Conservation (phyloP, 768 basidiomycete genomes). For the Cytidiella melzeri region DNA sequence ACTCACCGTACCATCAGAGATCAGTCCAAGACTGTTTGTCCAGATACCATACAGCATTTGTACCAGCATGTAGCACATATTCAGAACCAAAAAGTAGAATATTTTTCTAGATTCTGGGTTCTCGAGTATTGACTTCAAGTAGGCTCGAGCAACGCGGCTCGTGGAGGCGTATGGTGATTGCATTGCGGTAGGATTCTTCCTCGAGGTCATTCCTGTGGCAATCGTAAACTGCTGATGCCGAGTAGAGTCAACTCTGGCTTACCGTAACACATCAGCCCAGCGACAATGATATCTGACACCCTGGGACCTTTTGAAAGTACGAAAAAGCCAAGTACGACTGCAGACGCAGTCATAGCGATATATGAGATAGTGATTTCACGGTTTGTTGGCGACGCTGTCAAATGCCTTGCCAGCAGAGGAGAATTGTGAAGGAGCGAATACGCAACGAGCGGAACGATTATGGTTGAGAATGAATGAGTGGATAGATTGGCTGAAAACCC, state of each 20-base stretch:
- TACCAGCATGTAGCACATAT: conserved; percentile 92
- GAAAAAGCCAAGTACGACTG: conserved; percentile 50
- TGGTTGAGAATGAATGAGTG: conserved; percentile 19
- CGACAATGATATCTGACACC: conserved; percentile 56
- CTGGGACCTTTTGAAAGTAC: conserved; percentile 57
- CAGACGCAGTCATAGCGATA: conserved; percentile 40
- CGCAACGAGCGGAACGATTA: conserved; percentile 28
- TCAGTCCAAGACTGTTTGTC: conserved; percentile 95
- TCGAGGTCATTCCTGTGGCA: neutral
- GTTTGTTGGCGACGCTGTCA: conserved; percentile 42
- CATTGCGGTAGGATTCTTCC: neutral
- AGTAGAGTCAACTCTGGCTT: conserved; percentile 13
- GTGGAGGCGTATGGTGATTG: conserved; percentile 21
- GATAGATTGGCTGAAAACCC: too few relatives aligned
- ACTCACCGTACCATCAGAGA: conserved; percentile 74
- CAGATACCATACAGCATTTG: conserved; percentile 97
- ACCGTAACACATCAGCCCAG: conserved; percentile 61
- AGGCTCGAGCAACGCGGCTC: conserved; percentile 41
- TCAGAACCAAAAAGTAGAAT: conserved; percentile 93
- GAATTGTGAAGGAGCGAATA: conserved; percentile 45
- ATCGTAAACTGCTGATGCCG: neutral
- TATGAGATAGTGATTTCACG: conserved; percentile 59
- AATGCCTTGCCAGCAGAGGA: conserved; percentile 44
- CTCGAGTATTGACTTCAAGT: conserved; percentile 85
- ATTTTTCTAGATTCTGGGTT: conserved; percentile 93